Base-by-base conservation (phyloP, 2,329 filamentous ascomycete genomes). In the Nigrospora osmanthi region DNA sequence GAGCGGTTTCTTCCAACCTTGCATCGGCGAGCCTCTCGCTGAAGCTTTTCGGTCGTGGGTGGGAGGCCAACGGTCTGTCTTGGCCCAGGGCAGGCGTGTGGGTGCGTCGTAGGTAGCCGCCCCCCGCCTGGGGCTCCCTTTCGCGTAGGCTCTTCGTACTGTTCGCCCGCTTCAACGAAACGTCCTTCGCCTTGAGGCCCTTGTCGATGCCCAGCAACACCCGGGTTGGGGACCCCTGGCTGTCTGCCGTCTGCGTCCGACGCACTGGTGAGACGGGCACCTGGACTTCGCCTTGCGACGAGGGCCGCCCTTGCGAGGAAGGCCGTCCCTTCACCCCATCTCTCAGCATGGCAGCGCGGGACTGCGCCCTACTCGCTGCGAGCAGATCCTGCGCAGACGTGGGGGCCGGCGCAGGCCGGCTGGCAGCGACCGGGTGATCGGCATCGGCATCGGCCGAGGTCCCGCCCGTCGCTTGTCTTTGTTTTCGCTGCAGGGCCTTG, bases 161-260 rank as follows among this genome's bases (percentile, higher is more conserved):
- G 3, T 81, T 73, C 3, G 87, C 81, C 52, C 88, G 76, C 63
- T 87, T 93, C 28, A 97, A 68, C 3, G 90, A 96, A 31, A 97
- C 75, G 55, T 96, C 89, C 47, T 80, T 80, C 2, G 84, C 89
- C 54, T 75, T 85, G 33, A 90, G 69, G 1, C 89, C 89, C 61
- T 95, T 94, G 65, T 95, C 90, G 49, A 97, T 94, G 6, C 93
- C 91, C 14, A 97, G 64, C 15, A 89, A 66, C 13, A 93, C 78
- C 48, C 90, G 76, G 43, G 85, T 85, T 1, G 93, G 91, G 1
- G 90, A 96, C 23, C 75, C 80, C 33, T 81, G 82, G 13, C 78
- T 69, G 2, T 71, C 59, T 1, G 65, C 59, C 13, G 70, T 63
- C 61, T 73, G 65, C 54, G 71, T 53, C 68, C 80, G 63, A 67